Evolutionary conservation across 805 yeast genomes (phyloP), one percentile per base, ranked within the genome.

Genomic region (Metschnikowia reukaufii): DNA sequence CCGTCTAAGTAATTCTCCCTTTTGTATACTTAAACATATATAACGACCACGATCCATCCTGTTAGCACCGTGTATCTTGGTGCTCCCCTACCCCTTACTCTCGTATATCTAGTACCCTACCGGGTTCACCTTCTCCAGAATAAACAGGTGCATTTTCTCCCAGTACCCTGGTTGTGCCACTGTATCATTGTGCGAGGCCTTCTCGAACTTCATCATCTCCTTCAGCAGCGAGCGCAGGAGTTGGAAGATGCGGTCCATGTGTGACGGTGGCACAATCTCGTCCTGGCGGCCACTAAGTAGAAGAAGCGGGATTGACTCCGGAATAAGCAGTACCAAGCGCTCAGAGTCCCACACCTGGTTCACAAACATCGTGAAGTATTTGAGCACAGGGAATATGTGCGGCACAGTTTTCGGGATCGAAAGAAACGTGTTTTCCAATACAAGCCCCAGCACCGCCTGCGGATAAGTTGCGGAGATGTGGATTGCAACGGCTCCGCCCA

Each of bases 401-500:
- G 95, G 75, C 80, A 46, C 87, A 68, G 58, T 86, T 55, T 88
- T 84, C 6, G 84, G 77, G 15, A 92, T 78, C 44, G 84, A 80
- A 42, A 88, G 67, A 52, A 92, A 92, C 0, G 98, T 89, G 64
- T 92, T 92, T 59, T 92, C 99, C 30, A 92, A 64, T 1, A 94
- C 76, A 8, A 91, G 56, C 1, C 85, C 96, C 45, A 74, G 73
- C 12, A 88, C 69, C 25, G 72, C 49, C 1, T 65, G 57, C 2
- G 82, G 70, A 57, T 75, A 78, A 18, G 74, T 74, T 2, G 88
- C 74, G 0, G 94, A 90, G 44, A 89, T 77, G 66, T 89, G 86
- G 16, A 90, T 78, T 6, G 95, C 89, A 30, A 88, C 96, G 0
- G 98, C 99, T 3, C 98, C 98, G 30, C 99, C 99, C 10, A 92